phyloP scores from a whole-genome alignment of 1,139 yeast species.

The Wickerhamiella pararugosa region DNA sequence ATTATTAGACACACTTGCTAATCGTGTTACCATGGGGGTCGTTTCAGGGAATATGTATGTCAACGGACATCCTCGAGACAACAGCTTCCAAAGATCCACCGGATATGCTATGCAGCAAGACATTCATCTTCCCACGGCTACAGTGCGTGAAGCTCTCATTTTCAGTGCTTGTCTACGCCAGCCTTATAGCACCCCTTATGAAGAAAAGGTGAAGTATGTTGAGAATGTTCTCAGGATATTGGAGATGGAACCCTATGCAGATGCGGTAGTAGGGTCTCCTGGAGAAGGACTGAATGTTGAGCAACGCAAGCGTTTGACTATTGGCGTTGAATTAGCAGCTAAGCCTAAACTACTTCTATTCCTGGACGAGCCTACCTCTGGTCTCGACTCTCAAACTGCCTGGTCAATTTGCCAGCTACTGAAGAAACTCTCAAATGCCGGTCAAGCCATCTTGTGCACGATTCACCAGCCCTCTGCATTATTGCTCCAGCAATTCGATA shows the following conservation, averaged over 20 bases:
- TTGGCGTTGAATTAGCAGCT: conserved; percentile 80
- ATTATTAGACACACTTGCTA: conserved; percentile 55
- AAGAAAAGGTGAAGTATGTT: conserved; percentile 55
- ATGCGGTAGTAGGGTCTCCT: conserved; percentile 70
- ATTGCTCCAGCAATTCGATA: conserved; percentile 60
- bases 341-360: conserved; percentile 69
- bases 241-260: conserved; percentile 62
- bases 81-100: conserved; percentile 64
- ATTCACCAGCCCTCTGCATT: conserved; percentile 77
- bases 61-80: conserved; percentile 52
- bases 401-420: conserved; percentile 71
- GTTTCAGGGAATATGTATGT: conserved; percentile 65
- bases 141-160: conserved; percentile 63
- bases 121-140: conserved; percentile 55
- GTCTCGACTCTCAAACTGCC: conserved; percentile 83
- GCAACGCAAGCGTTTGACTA: conserved; percentile 71
- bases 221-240: conserved; percentile 50
- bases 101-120: conserved; percentile 81
- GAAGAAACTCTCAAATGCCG: conserved; percentile 59
- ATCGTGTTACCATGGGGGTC: conserved; percentile 65
- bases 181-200: conserved; percentile 36
- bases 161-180: conserved; percentile 67
- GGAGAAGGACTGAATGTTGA: conserved; percentile 68
- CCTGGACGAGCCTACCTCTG: conserved; percentile 88
- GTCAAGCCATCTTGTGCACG: conserved; percentile 73